Evolutionary conservation across 1,139 yeast species (phyloP).

Genomic region (Zygotorulaspora mrakii): DNA sequence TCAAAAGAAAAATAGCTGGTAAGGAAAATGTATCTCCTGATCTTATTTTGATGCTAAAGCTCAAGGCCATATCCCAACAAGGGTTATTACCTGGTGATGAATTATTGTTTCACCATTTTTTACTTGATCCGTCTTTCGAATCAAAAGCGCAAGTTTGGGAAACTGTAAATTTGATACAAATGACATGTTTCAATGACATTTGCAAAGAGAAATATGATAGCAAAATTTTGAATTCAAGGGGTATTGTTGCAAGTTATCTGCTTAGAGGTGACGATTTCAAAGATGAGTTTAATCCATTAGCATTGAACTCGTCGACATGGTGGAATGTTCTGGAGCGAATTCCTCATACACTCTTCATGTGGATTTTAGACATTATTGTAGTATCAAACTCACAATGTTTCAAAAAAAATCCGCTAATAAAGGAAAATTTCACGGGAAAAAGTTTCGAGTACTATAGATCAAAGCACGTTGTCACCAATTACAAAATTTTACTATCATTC

Average conservation of each 20-base stretch:
- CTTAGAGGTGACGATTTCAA: slow-evolving; percentile 31
- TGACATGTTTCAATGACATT: slow-evolving; percentile 34
- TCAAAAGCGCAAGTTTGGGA: slow-evolving; percentile 32
- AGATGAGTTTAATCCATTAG: slow-evolving; percentile 29
- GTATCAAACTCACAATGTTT: slow-evolving; percentile 29
- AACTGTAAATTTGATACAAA: slow-evolving; percentile 32
- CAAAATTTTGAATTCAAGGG: slow-evolving; percentile 27
- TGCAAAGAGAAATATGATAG: slow-evolving; percentile 33
- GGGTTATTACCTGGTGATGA: slow-evolving; percentile 36
- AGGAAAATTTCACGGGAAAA: slow-evolving; percentile 17
- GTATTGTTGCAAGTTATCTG: slow-evolving; percentile 29
- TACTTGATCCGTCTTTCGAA: slow-evolving; percentile 22
- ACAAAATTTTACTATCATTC: slow-evolving; percentile 40
- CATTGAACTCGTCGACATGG: slow-evolving; percentile 33
- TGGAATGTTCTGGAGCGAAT: slow-evolving; percentile 35
- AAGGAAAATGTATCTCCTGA: slow-evolving; percentile 19
- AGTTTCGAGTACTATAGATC: slow-evolving; percentile 34
- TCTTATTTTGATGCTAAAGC: slow-evolving; percentile 26
- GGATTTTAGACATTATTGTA: slow-evolving; percentile 36
- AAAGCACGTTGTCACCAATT: slow-evolving; percentile 35
- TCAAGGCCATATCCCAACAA: slow-evolving; percentile 33
- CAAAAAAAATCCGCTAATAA: slow-evolving; percentile 24
- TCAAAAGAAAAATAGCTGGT: slow-evolving; percentile 22
- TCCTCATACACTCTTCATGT: slow-evolving; percentile 34
- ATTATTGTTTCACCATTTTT: slow-evolving; percentile 32